These are phyloP conservation scores for Candida dendrica DNA, from an alignment of 805 yeast genomes.

Conservation along the genomic window DNA sequence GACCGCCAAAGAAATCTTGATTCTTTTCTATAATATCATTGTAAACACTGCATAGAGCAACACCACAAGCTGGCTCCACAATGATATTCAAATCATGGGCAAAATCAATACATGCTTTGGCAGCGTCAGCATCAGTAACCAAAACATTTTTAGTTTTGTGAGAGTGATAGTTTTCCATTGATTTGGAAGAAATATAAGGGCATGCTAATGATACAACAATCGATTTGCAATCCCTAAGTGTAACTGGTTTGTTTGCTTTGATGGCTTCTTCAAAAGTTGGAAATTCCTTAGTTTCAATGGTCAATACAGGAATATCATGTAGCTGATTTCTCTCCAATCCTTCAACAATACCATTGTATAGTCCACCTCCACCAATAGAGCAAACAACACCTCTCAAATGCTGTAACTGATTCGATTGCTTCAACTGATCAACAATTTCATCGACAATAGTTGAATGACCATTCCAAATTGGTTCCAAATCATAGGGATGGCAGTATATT, in stretches of 20 bases:
- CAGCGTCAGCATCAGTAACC: constrained; percentile 49
- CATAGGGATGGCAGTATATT: constrained; percentile 50
- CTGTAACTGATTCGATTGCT: constrained; percentile 14
- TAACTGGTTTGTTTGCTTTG: constrained; percentile 35
- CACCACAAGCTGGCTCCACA: constrained; percentile 73
- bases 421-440: constrained; percentile 28
- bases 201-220: constrained; percentile 64
- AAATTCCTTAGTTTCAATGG: constrained; percentile 57
- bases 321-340: constrained; percentile 33
- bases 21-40: constrained; percentile 24
- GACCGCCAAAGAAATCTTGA: constrained; percentile 21
- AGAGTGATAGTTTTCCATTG: constrained; percentile 36
- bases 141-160: constrained; percentile 35
- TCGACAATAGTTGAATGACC: constrained; percentile 45
- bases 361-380: constrained; percentile 54
- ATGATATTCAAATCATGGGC: constrained; percentile 43
- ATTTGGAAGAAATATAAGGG: constrained; percentile 42
- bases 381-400: constrained; percentile 40
- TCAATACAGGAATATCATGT: constrained; percentile 33
- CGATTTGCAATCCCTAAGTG: constrained; percentile 38
- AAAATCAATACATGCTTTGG: constrained; percentile 42
- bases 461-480: constrained; percentile 44
- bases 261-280: constrained; percentile 51
- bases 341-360: constrained; percentile 42
- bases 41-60: constrained; percentile 51